A percentile compares a stretch with the other conserved stretches of the same genome.
Conservation (phyloP, 164 flowering plant species). For the Macadamia tetraphylla region DNA sequence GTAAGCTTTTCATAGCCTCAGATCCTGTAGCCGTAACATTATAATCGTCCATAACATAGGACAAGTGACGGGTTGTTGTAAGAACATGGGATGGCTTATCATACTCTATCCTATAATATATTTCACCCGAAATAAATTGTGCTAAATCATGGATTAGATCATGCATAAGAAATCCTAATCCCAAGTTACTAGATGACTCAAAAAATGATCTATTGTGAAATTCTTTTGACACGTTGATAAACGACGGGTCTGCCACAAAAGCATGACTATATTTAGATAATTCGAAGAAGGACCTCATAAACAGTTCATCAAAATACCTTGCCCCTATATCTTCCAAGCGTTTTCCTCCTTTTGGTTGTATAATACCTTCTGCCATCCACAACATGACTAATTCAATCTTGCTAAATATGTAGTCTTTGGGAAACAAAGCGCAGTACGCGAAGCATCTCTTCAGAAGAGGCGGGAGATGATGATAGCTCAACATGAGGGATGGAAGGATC, state of each 20-base stretch:
- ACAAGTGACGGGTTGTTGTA: conserved; percentile 16
- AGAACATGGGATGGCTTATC: background rate
- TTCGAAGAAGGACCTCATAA: conserved; percentile 27
- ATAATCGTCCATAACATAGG: background rate
- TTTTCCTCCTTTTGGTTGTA: background rate
- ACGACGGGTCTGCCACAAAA: too few relatives aligned
- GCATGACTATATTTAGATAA: too few relatives aligned
- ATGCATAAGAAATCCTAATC: conserved; percentile 19
- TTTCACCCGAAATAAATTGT: conserved; percentile 14
- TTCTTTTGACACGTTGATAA: too few relatives aligned
- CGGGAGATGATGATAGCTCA: conserved; percentile 24
- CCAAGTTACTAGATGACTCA: too few relatives aligned
- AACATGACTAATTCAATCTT: conserved; percentile 9
- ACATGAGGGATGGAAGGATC: conserved; percentile 13
- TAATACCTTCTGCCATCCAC: conserved; percentile 32
- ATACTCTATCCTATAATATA: conserved; percentile 10
- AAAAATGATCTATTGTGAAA: too few relatives aligned
- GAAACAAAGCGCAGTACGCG: conserved; percentile 25
- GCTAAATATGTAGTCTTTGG: conserved; percentile 12
- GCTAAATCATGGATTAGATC: conserved; percentile 36
- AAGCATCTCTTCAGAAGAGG: conserved; percentile 25
- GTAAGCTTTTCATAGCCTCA: conserved; percentile 1
- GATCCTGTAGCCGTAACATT: background rate
- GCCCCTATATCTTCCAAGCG: conserved; percentile 24
- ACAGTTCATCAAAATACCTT: conserved; percentile 16